Evolutionary conservation across 805 yeast species (phyloP).

Genomic region (Candida nonsorbophila): DNA sequence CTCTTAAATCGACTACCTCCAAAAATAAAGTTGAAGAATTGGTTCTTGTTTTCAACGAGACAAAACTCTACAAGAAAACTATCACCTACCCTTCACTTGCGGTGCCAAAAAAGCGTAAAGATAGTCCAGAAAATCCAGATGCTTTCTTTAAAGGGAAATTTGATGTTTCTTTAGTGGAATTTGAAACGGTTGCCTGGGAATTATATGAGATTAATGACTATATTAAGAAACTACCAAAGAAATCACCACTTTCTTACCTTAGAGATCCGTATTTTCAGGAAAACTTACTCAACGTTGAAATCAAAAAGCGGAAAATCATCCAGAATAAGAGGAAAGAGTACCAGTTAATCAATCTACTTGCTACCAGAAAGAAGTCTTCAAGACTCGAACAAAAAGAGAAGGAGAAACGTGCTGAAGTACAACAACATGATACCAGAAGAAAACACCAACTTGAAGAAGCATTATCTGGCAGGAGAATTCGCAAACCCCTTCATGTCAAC

Average conservation of each 20-base stretch:
- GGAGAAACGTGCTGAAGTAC: slow-evolving; percentile 49
- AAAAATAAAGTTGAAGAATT: slow-evolving; percentile 19
- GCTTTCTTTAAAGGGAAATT: slow-evolving; percentile 21
- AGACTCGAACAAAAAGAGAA: slow-evolving; percentile 62
- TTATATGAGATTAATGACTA: slow-evolving; percentile 23
- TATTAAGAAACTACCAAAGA: slow-evolving; percentile 15
- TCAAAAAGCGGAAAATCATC: slow-evolving; percentile 49
- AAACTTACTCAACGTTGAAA: slow-evolving; percentile 24
- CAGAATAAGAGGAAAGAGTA: slow-evolving; percentile 56
- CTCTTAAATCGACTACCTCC: slow-evolving; percentile 6
- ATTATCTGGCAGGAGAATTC: slow-evolving; percentile 21
- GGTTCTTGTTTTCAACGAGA: slow-evolving; percentile 42
- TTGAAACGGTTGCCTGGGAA: slow-evolving; percentile 25
- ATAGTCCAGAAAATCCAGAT: slow-evolving; percentile 29
- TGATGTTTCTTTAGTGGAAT: slow-evolving; percentile 22
- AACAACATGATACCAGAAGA: slow-evolving; percentile 22
- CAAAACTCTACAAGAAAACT: slow-evolving; percentile 43
- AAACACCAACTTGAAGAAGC: slow-evolving; percentile 41
- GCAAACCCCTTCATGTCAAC: slow-evolving; percentile 8
- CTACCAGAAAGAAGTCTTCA: slow-evolving; percentile 69
- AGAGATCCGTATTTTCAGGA: slow-evolving; percentile 5
- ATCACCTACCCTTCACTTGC: slow-evolving; percentile 17
- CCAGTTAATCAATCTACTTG: slow-evolving; percentile 57
- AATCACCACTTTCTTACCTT: slow-evolving; percentile 2
- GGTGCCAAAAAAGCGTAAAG: slow-evolving; percentile 31